Percentiles rank a stretch among this genome's conserved stretches.
These are phyloP conservation scores for Taxawa tesnikishii DNA, from an alignment of 2,329 filamentous ascomycete genomes.

Conservation along the genomic window DNA sequence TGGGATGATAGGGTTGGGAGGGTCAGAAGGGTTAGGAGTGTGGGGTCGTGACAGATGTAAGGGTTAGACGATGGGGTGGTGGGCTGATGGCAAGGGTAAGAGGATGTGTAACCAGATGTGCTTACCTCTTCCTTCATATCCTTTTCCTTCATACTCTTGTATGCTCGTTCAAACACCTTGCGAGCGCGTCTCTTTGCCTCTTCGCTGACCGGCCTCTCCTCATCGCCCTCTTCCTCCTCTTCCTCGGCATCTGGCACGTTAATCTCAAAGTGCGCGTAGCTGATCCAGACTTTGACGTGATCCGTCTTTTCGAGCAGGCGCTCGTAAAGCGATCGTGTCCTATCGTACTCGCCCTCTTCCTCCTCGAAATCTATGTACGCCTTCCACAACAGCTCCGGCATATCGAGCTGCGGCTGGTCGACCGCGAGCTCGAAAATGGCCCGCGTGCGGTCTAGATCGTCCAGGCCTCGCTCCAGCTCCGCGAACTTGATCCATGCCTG, in stretches of 20 bases:
- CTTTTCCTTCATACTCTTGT: constrained; percentile 77
- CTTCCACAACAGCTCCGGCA: constrained; percentile 97
- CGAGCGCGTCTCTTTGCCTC: constrained; percentile 74
- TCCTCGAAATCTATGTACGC: constrained; percentile 98
- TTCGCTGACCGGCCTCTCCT: constrained; percentile 56
- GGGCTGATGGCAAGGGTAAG: no score
- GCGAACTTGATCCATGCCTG: constrained; percentile 96
- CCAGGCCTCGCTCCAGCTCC: constrained; percentile 79
- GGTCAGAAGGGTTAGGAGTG: no score
- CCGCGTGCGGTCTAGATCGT: constrained; percentile 76
- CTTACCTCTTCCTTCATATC: constrained; percentile 75
- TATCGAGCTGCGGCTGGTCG: constrained; percentile 71
- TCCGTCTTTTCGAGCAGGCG: constrained; percentile 87
- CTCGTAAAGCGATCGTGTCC: constrained; percentile 74
- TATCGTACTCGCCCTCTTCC: constrained; percentile 81
- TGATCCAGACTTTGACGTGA: constrained; percentile 98
- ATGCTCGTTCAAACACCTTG: constrained; percentile 71
- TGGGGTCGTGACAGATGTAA: no score
- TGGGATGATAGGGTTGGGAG: background rate
- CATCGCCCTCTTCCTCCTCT: constrained; percentile 44
- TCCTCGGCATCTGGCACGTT: constrained; percentile 68
- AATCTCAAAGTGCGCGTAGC: constrained; percentile 96
- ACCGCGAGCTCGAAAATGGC: constrained; percentile 90
- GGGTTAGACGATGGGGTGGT: no score
- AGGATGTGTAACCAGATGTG: background rate